A percentile compares a stretch with the other conserved stretches of the same genome.
Conservation (phyloP, 768 basidiomycete species). For the Scleroderma bovista region DNA sequence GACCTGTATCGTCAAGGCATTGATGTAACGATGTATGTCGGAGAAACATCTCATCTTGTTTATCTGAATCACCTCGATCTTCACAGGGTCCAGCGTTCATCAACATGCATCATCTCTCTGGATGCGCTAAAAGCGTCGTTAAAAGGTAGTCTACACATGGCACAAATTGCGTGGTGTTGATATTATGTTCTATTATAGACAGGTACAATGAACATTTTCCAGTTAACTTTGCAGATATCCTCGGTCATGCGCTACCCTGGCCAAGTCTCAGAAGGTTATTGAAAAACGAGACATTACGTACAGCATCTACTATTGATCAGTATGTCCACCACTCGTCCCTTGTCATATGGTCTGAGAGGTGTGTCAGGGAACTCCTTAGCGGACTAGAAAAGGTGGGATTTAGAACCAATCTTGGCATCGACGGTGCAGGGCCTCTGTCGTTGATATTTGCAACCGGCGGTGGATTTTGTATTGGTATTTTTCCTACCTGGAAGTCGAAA, state of each 20-base stretch:
- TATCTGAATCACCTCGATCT: background rate
- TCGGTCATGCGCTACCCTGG: constrained; percentile 18
- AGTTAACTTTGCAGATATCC: constrained; percentile 20
- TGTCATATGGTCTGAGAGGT: background rate
- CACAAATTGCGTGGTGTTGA: no score
- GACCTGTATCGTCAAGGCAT: constrained; percentile 27
- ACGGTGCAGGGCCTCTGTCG: constrained; percentile 29
- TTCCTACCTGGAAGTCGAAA: background rate
- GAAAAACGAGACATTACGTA: background rate
- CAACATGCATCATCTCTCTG: constrained; percentile 24
- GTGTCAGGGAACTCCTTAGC: constrained; percentile 33
- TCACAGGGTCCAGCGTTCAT: constrained; percentile 25
- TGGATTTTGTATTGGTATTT: constrained; percentile 35
- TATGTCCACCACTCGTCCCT: no score
- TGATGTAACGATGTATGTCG: constrained; percentile 21
- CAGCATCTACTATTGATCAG: constrained; percentile 18
- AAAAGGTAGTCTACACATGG: no score
- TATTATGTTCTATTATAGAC: background rate
- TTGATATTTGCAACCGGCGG: constrained; percentile 29
- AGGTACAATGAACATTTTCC: constrained; percentile 27
- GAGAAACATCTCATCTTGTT: constrained; percentile 15
- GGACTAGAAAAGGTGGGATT: constrained; percentile 34
- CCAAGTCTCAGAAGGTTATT: constrained; percentile 12
- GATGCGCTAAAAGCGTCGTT: no score
- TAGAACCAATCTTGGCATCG: constrained; percentile 30